A percentile compares a stretch with the other conserved stretches of the same genome.
Evolutionary conservation across 2,329 filamentous ascomycete species (phyloP).

Genomic region (Colletotrichum eleusines): DNA sequence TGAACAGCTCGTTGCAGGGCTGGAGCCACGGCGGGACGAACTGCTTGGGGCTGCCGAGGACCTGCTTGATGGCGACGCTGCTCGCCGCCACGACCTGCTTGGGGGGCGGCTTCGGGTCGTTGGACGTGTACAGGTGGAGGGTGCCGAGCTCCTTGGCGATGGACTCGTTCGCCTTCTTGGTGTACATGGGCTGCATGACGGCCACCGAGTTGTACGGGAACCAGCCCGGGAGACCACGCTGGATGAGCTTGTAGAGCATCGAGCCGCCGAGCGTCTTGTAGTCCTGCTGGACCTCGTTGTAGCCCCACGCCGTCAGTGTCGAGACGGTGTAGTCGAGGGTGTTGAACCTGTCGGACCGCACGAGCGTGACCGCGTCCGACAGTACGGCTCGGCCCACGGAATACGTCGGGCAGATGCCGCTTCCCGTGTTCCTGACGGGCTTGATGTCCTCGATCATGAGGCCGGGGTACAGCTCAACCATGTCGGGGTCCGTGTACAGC

Average conservation of each 20-base stretch:
- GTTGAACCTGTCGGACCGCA: slow-evolving; percentile 71
- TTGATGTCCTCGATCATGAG: slow-evolving; percentile 72
- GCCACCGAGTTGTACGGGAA: slow-evolving; percentile 57
- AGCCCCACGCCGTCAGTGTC: slow-evolving; percentile 59
- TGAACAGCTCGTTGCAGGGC: slow-evolving; percentile 47
- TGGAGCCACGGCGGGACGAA: slow-evolving; percentile 53
- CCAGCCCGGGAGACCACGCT: slow-evolving; percentile 55
- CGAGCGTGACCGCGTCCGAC: slow-evolving; percentile 70
- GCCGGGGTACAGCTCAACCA: slow-evolving; percentile 78
- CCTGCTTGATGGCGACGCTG: slow-evolving; percentile 48
- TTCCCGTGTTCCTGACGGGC: slow-evolving; percentile 62
- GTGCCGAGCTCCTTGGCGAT: slow-evolving; percentile 56
- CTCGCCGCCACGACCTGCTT: slow-evolving; percentile 47
- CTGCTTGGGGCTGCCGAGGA: slow-evolving; percentile 49
- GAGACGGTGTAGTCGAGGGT: slow-evolving; percentile 61
- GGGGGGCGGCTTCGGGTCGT: slow-evolving; percentile 52
- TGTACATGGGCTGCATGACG: slow-evolving; percentile 61
- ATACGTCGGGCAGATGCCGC: slow-evolving; percentile 64
- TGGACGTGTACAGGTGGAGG: slow-evolving; percentile 48
- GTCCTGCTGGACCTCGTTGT: slow-evolving; percentile 55
- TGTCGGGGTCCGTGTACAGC: slow-evolving; percentile 73
- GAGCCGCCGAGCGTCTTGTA: slow-evolving; percentile 56
- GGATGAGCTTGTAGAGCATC: slow-evolving; percentile 60
- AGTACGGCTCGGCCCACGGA: slow-evolving; percentile 68
- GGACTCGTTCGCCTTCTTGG: slow-evolving; percentile 54